Evolutionary conservation across 169 alveolate species (phyloP).

Genomic region (Cystoisospora suis): DNA sequence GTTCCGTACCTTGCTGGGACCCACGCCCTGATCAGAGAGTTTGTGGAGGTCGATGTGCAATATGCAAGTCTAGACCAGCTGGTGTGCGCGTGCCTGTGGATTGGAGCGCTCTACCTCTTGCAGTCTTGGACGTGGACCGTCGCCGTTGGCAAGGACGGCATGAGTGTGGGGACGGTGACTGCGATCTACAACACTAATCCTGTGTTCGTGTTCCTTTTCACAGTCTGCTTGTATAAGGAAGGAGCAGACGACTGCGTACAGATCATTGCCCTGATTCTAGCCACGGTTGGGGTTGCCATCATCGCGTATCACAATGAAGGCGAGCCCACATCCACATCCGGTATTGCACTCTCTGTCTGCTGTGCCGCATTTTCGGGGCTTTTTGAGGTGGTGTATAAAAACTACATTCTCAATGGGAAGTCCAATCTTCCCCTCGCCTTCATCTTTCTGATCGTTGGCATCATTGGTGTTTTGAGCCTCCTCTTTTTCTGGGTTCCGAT

Average conservation of each 20-base stretch:
- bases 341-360: constrained; percentile 4
- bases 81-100: constrained; percentile 28
- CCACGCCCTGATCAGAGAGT: not conserved
- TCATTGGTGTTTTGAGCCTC: constrained; percentile 43
- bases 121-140: constrained; percentile 62
- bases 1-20: constrained; percentile 5
- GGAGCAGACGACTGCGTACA: constrained; percentile 35
- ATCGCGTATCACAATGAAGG: constrained; percentile 57
- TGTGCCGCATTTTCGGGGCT: constrained; percentile 42
- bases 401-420: constrained; percentile 12
- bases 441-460: constrained; percentile 31
- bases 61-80: constrained; percentile 25
- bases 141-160: constrained; percentile 56
- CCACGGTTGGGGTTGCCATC: constrained; percentile 54
- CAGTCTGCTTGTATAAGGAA: not conserved
- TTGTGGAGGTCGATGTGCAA: constrained; percentile 31
- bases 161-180: constrained; percentile 58
- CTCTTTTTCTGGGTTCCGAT: constrained; percentile 51
- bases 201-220: constrained; percentile 49
- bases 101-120: constrained; percentile 11
- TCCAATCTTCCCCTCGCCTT: constrained; percentile 36
- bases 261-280: constrained; percentile 40
- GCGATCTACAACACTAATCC: constrained; percentile 59
- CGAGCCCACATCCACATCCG: constrained; percentile 51
- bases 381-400: constrained; percentile 57